These are phyloP conservation scores for Carex pumila DNA, from an alignment of 176 grass and related monocot genomes.

Conservation along the genomic window DNA sequence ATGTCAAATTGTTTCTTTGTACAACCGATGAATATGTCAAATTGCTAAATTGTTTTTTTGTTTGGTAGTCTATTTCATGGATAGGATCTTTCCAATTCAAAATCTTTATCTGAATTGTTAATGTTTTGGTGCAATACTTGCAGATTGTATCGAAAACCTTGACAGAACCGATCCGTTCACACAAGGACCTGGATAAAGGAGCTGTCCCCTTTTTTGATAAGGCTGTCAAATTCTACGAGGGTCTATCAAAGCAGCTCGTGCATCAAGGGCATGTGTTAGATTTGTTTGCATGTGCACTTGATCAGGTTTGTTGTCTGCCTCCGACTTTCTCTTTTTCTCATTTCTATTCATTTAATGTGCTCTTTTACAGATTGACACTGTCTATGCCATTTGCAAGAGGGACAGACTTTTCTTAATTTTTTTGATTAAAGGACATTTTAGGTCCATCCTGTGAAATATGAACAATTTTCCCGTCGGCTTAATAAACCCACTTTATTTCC, in stretches of 20 bases:
- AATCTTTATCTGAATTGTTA: not conserved
- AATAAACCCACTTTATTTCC: not conserved
- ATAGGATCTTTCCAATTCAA: conserved; percentile 7
- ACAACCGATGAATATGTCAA: too few species aligned
- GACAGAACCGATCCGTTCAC: conserved; percentile 84
- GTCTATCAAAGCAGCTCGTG: conserved; percentile 75
- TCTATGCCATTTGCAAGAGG: not conserved
- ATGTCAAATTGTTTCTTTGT: too few species aligned
- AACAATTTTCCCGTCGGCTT: not conserved
- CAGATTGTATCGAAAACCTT: conserved; percentile 80
- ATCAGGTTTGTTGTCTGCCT: conserved; percentile 54
- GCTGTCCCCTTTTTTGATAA: conserved; percentile 60
- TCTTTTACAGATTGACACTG: not conserved
- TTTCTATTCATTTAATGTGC: not conserved
- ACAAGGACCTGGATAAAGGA: conserved; percentile 83
- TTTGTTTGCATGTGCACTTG: conserved; percentile 90
- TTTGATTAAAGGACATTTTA: not conserved
- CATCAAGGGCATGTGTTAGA: conserved; percentile 96
- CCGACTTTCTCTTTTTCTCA: not conserved
- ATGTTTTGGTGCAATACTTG: conserved; percentile 29
- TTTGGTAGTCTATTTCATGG: conserved; percentile 8
- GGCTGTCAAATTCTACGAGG: conserved; percentile 84
- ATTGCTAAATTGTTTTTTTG: not conserved
- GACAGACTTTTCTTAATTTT: not conserved
- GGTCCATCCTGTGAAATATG: not conserved